Base-by-base conservation (phyloP, 352 stramenopile genomes). In the Blastocystis hominis region DNA sequence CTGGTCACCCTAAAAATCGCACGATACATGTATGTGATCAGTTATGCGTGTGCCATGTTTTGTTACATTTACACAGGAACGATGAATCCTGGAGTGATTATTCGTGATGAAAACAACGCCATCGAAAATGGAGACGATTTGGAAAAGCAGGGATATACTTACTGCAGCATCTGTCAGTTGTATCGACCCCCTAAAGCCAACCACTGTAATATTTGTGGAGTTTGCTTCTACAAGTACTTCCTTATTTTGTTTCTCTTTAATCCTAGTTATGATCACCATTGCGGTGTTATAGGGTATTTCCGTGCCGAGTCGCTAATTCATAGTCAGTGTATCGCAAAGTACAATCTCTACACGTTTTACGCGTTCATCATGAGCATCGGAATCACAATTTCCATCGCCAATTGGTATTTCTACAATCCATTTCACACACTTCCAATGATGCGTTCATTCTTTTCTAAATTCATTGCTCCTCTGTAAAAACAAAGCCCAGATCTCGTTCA, bases 141-240 rank as follows among this genome's bases (percentile, higher is more conserved):
- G 17, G 72, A 84, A 68, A 24, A 15, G 53, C 54, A 68, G 50
- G 30, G 30, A 9, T 84, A 68, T 34, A 40, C 34, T 24, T 84
- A 84, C 44, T 84, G 72, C 72, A 50, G 38, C 10, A 66, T 84
- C 30, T 84, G 72, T 64, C 47, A 84, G 30, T 40, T 84, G 56
- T 84, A 84, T 64, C 72, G 72, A 0, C 72, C 72, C 6, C 36
- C 56, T 13, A 61, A 40, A 9, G 72, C 72, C 4, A 68, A 42
- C 10, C 72, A 84, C 36, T 84, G 72, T 64, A 9, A 17, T 64
- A 24, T 30, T 9, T 84, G 72, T 46, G 72, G 72, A 44, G 50
- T 84, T n/a, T 84, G 72, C 36, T 84, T 69, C 36, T 50, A 84
- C 44, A 20, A 42, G 72, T 84, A 50, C 9, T 24, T 30, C 24